Evolutionary conservation across 2,329 filamentous ascomycete species (phyloP), one percentile per base, ranked within the genome.

Genomic region (Boeremia lycopersici): DNA sequence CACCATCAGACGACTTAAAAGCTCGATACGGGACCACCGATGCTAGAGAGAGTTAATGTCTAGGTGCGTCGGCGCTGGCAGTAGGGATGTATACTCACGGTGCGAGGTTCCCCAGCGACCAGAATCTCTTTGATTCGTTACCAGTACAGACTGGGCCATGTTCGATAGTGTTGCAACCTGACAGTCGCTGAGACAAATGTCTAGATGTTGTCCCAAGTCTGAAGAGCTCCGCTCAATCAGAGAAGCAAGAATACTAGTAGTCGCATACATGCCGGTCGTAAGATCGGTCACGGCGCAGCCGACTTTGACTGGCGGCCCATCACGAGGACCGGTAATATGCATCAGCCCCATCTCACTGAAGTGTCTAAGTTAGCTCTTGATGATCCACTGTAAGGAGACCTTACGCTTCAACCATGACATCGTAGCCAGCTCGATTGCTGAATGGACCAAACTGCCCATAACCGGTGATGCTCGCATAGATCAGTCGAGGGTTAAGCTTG

Each of bases 211-310:
- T 0, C 95, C 95, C 64, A 84, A 84, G 3, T 91, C 90, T 0
- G 89, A 93, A 63, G 82, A 86, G 8, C 77, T 85, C n/a, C 93
- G 83, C 1, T 85, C 84, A 30, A 98, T 80, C 29, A 99, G 79
- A 0, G 92, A 91, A 0, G 95, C 93, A 88, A 98, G 91, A 68
- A 98, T 91, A 57, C 90, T 89, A 76, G 97, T 98, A 65, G 89
- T 92, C 2, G 93, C 93, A 76, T 98, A 98, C 33, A 99, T 79
- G 0, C 95, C 95, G 0, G 95, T 97, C 0, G 93, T 98, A 55
- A 99, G 78, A 76, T 99, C 95, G 0, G 93, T 98, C 3, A 98
- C 93, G 1, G 95, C 95, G 4, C 98, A 95, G n/a, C 95, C 95
- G 1, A 98, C 95, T 77, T 98, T 98, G 31, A 97, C 93, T 0